Percentiles rank a stretch among this genome's conserved stretches.
phyloP scores from a whole-genome alignment of 352 stramenopile species.

The Globisporangium alternatum region DNA sequence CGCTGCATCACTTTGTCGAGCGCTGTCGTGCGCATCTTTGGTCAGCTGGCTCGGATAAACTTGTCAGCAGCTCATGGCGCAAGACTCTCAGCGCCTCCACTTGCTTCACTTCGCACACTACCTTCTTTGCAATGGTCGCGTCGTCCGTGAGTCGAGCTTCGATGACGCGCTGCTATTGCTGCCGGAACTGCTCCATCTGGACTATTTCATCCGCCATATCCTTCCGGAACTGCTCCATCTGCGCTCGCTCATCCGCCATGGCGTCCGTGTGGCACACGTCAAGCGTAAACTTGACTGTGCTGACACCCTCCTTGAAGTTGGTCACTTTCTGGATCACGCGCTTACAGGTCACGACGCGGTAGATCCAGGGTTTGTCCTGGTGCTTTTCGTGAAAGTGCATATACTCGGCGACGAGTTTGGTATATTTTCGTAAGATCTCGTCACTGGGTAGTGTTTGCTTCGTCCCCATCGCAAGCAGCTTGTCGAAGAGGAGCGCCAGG shows the following conservation, averaged over 20 bases:
- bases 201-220: background rate
- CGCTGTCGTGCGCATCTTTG: background rate
- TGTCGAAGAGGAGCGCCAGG: background rate
- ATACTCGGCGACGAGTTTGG: background rate
- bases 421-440: background rate
- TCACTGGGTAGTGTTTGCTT: background rate
- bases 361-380: background rate
- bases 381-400: background rate
- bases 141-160: background rate
- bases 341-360: background rate
- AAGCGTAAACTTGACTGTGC: background rate
- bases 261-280: background rate
- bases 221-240: background rate
- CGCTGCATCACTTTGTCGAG: constrained; percentile 7
- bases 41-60: background rate
- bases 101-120: background rate
- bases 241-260: background rate
- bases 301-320: background rate
- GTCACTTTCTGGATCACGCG: background rate
- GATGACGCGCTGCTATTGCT: background rate
- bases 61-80: background rate
- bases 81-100: constrained; percentile 3
- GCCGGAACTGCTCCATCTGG: background rate
- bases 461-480: background rate
- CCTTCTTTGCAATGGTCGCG: background rate